These are phyloP conservation scores for Xylaria sp. DNA, from an alignment of 2,329 filamentous ascomycete genomes.

Conservation along the genomic window DNA sequence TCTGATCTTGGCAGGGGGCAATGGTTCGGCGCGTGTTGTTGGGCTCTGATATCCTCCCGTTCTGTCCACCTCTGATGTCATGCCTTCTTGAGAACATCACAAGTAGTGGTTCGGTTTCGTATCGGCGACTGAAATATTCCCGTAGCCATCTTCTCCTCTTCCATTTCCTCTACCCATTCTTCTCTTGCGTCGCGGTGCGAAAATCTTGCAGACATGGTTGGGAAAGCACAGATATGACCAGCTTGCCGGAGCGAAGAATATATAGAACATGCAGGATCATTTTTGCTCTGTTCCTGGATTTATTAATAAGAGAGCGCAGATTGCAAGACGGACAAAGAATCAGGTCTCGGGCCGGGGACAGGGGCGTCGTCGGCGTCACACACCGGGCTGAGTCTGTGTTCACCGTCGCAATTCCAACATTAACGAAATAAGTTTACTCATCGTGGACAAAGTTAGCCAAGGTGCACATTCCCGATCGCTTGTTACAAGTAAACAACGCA, in stretches of 20 bases:
- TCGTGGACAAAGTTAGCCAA: not conserved
- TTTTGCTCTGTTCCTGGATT: not conserved
- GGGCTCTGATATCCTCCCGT: not conserved
- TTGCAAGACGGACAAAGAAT: not conserved
- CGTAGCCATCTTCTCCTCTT: not conserved
- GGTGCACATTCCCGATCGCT: not conserved
- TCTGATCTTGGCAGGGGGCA: not conserved
- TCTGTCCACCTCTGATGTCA: not conserved
- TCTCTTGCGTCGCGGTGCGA: not conserved
- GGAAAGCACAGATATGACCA: not conserved
- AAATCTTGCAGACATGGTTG: not conserved
- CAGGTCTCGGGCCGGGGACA: constrained; percentile 19
- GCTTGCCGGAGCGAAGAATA: not conserved
- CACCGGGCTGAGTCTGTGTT: constrained; percentile 11
- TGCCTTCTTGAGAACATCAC: not conserved
- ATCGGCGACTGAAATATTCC: not conserved
- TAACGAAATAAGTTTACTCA: not conserved
- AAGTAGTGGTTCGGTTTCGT: not conserved
- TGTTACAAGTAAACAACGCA: not conserved
- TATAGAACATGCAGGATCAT: not conserved
- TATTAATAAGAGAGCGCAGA: constrained; percentile 15
- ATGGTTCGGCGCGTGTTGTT: not conserved
- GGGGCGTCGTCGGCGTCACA: not conserved
- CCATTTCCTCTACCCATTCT: not conserved
- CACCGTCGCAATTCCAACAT: not conserved